phyloP scores from a whole-genome alignment of 2,329 filamentous ascomycete genomes.

The Lasiodiplodia theobromae region DNA sequence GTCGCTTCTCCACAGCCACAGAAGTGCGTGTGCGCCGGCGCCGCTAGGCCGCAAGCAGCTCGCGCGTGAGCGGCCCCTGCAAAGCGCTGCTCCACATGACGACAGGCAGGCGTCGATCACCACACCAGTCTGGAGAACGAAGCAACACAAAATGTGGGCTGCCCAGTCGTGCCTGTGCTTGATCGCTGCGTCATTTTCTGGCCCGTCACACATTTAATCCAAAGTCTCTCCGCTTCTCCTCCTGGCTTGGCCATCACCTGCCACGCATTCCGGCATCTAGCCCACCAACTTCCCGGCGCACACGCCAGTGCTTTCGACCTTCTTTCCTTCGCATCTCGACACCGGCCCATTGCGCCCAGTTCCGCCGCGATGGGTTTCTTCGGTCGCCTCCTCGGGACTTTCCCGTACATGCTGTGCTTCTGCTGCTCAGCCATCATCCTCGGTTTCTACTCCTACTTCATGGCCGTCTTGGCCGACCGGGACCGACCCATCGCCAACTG shows the following conservation, averaged over 20 bases:
- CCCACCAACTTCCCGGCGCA: not conserved
- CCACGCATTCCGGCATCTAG: slow-evolving; percentile 8
- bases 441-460: slow-evolving; percentile 81
- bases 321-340: not conserved
- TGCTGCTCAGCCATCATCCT: slow-evolving; percentile 76
- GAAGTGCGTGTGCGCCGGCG: not conserved
- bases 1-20: too few species aligned
- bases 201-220: slow-evolving; percentile 25
- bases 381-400: slow-evolving; percentile 72
- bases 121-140: slow-evolving; percentile 4
- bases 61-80: slow-evolving; percentile 9
- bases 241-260: slow-evolving; percentile 16
- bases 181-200: slow-evolving; percentile 27
- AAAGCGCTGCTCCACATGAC: slow-evolving; percentile 19
- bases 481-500: slow-evolving; percentile 67
- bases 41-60: slow-evolving; percentile 9
- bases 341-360: slow-evolving; percentile 1
- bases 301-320: not conserved
- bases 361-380: slow-evolving; percentile 27
- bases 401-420: slow-evolving; percentile 77
- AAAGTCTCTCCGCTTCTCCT: not conserved
- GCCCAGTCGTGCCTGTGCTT: slow-evolving; percentile 11
- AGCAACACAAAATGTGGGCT: slow-evolving; percentile 19
- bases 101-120: slow-evolving; percentile 4
- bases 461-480: slow-evolving; percentile 74